Evolutionary conservation across 371 early-diverging fungal species (phyloP), one percentile per base, ranked within the genome.

Genomic region (Basidiobolus heterosporus): DNA sequence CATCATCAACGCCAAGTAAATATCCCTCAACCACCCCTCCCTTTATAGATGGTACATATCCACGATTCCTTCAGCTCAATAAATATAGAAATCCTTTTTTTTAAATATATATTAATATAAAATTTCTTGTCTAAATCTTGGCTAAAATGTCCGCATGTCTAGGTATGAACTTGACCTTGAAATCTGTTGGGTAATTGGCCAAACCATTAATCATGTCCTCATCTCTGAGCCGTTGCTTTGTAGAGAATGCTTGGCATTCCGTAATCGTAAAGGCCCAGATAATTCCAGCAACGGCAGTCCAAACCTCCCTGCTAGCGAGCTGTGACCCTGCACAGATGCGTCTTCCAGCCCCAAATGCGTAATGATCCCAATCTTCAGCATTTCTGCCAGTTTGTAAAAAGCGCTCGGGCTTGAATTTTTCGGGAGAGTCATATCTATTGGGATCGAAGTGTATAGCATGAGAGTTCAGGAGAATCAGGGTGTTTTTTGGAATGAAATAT

Each of bases 401-500:
- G 18, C 49, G 19, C n/a, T 49, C 42, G 0, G 49, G 49, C 19
- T 40, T 5, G 20, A 43, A 49, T 42, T 49, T 35, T 15, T 49
- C 23, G 0, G 49, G 43, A 16, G 41, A 22, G 14, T 23, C 36
- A 49, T 49, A 36, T 11, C 39, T 3, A 7, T 17, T 11, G 7
- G 43, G 22, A 36, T 49, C 36, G 8, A 36, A 16, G 19, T 41
- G 16, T 15, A 49, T 43, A 8, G 43, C 35, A 17, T 42, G n/a
- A 4, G 3, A 6, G 19, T 43, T 49, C 1, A 43, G 30, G 30
- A 49, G 5, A 16, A 43, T 30, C 9, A 19, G 14, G 20, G 43
- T 24, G 20, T 49, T 20, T 36, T 21, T 39, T 4, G 49, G 49
- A 18, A 49, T 49, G 37, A 38, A 39, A 43, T 49, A 49, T 17